phyloP scores from a whole-genome alignment of 2,329 filamentous ascomycete genomes.

The Curvularia sp. region DNA sequence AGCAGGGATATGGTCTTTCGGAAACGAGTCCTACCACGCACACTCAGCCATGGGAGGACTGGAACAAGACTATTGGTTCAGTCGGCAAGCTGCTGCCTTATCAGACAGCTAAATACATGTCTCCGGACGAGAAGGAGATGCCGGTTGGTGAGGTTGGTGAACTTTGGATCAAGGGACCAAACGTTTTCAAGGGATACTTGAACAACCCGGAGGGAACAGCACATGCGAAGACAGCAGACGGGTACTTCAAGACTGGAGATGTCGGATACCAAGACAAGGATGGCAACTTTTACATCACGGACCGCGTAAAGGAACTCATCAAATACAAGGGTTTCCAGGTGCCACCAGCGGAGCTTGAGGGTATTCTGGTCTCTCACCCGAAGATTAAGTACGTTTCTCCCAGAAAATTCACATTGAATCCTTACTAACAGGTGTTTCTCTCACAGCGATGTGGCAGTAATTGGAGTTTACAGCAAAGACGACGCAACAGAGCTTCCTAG shows the following conservation, averaged over 20 bases:
- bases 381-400: conserved; percentile 52
- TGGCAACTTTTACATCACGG: conserved; percentile 88
- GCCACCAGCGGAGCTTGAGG: conserved; percentile 57
- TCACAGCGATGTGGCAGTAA: conserved; percentile 37
- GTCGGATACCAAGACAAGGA: conserved; percentile 78
- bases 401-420: too few relatives aligned
- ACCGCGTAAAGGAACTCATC: conserved; percentile 63
- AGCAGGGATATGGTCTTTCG: conserved; percentile 90
- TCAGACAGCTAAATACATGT: conserved; percentile 81
- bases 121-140: conserved; percentile 65
- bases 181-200: conserved; percentile 79
- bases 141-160: conserved; percentile 65
- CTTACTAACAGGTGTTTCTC: not conserved
- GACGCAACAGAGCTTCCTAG: conserved; percentile 55
- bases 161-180: conserved; percentile 76
- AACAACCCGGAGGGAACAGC: conserved; percentile 74
- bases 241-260: conserved; percentile 91
- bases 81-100: conserved; percentile 81
- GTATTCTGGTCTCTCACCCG: conserved; percentile 52
- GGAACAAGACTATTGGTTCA: conserved; percentile 76
- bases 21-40: conserved; percentile 85
- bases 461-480: conserved; percentile 55
- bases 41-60: conserved; percentile 75
- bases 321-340: conserved; percentile 58
- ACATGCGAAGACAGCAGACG: conserved; percentile 75